Evolutionary conservation across 225 moss, liverwort and hornwort species (phyloP), one percentile per base, ranked within the genome.

Genomic region (Takakia lepidozioides): DNA sequence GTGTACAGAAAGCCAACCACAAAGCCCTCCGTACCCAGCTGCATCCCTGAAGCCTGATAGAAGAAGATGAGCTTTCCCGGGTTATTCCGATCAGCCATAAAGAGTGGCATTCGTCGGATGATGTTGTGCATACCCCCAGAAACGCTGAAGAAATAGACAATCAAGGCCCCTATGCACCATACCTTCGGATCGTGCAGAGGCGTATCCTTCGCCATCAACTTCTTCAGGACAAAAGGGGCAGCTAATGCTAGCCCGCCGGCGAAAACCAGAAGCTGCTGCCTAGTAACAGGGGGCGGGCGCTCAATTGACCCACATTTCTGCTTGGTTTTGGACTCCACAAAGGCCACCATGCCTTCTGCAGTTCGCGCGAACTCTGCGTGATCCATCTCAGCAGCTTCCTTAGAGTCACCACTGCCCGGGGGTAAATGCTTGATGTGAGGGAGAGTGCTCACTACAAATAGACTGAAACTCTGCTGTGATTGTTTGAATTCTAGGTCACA

Each of bases 71-170:
- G 66, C 76, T 91, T 99, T 9, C 60, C 63, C 16, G 98, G 98
- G 51, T 99, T 78, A 46, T 63, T 61, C 14, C 91, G 78, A 57
- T 99, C 98, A 17, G 68, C 57, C 83, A 81, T 85, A 57, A 85
- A 91, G 67, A 99, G 75, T 1, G 98, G 98, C 84, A 85, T 91
- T 60, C 80, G 81, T 52, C 98, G 73, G 10, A 99, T 99, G 65
- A 99, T 91, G 72, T 99, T 99, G 66, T 85, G 87, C 98, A 99
- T 99, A 22, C 98, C 98, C 19, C 98, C 98, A 0, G 98, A 99
- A 36, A 99, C 91, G 49, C 98, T 99, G 64, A 99, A 99, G 59
- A 99, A 99, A 58, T 99, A 99, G 20, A 99, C 55, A 52, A 85
- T 20, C 51, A 99, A 59, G 11, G 85, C 83, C 37, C 69, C 78